phyloP scores from a whole-genome alignment of 768 basidiomycete species.

The Lentinula lateritia region DNA sequence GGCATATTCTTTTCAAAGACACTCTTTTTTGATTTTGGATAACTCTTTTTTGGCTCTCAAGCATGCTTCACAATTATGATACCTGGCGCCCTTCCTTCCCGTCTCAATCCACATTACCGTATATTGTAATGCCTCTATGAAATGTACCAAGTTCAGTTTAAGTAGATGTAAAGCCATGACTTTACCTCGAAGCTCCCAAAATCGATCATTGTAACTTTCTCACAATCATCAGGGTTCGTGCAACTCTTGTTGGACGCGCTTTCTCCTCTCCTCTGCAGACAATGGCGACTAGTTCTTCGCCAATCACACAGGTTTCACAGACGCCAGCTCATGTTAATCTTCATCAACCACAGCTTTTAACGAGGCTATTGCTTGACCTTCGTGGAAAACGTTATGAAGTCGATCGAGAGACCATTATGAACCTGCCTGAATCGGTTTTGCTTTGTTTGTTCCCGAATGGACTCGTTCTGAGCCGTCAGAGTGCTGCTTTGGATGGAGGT shows the following conservation, averaged over 20 bases:
- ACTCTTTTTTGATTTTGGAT: neutral
- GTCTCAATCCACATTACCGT: conserved; percentile 5
- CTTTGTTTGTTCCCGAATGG: conserved; percentile 97
- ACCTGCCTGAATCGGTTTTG: conserved; percentile 94
- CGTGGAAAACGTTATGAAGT: conserved; percentile 89
- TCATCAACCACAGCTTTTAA: conserved; percentile 77
- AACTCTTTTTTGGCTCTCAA: neutral
- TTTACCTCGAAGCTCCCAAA: neutral
- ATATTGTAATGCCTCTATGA: conserved; percentile 11
- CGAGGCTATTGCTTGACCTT: conserved; percentile 86
- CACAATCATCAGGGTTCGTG: neutral
- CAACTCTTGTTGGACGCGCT: neutral
- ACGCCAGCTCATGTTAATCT: conserved; percentile 62
- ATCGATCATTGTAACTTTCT: neutral
- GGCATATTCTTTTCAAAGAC: neutral
- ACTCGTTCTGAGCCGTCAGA: conserved; percentile 86
- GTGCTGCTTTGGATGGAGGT: conserved; percentile 64
- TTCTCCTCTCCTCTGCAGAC: neutral
- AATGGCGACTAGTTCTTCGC: conserved; percentile 30
- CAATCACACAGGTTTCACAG: conserved; percentile 59
- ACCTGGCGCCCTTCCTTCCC: conserved; percentile 7
- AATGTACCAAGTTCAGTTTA: neutral
- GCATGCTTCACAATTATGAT: conserved; percentile 7
- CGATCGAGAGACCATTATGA: conserved; percentile 97
- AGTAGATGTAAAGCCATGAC: neutral